Conservation (phyloP, 768 basidiomycete genomes). For the Amanita fuliginea region DNA sequence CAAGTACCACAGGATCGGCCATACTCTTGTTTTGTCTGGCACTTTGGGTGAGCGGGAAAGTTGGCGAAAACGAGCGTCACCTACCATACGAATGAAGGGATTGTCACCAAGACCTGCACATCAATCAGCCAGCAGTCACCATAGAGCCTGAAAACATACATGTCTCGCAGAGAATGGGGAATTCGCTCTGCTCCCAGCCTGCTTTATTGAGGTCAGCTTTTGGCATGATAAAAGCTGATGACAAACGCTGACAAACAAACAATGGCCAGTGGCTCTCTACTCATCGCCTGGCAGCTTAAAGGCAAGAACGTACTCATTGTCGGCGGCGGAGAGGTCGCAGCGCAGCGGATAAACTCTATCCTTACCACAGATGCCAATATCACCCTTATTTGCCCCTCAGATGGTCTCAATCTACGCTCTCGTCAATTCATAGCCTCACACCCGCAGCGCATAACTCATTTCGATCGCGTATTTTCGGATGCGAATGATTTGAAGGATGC, state of each 20-base stretch:
- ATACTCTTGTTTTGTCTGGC: constrained; percentile 92
- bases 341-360: constrained; percentile 77
- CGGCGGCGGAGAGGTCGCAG: constrained; percentile 90
- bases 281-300: constrained; percentile 90
- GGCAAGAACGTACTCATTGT: constrained; percentile 79
- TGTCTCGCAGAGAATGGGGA: constrained; percentile 89
- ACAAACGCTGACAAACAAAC: constrained; percentile 5
- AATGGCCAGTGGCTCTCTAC: constrained; percentile 41
- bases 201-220: constrained; percentile 95
- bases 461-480: constrained; percentile 56
- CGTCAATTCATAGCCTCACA: constrained; percentile 36
- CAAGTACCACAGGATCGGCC: constrained; percentile 96
- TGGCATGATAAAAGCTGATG: constrained; percentile 38
- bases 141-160: constrained; percentile 36
- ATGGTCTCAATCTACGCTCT: constrained; percentile 55
- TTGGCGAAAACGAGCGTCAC: constrained; percentile 12
- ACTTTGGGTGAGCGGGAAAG: neutral
- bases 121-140: constrained; percentile 5
- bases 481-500: constrained; percentile 55
- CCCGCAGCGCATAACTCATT: constrained; percentile 51
- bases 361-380: constrained; percentile 73
- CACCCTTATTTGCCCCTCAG: constrained; percentile 62
- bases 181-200: constrained; percentile 89
- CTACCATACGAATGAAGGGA: constrained; percentile 91
- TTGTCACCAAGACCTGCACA: constrained; percentile 70